Evolutionary conservation across 2,329 filamentous ascomycete species (phyloP), one percentile per base, ranked within the genome.

Genomic region (Calonectria montana): DNA sequence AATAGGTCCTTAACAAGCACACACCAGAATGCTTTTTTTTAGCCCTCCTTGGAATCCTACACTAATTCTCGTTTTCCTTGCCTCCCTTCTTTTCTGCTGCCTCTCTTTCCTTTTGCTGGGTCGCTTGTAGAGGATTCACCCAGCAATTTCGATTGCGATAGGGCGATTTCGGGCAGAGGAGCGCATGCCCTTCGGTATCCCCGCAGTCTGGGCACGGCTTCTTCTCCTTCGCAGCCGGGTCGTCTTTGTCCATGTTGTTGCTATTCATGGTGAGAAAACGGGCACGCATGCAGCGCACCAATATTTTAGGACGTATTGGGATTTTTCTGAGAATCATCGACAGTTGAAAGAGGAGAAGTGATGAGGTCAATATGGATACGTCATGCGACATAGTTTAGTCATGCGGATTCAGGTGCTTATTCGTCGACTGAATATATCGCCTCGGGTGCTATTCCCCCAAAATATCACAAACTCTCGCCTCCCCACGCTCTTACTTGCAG

Each of bases 81-180:
- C 25, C n/a, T 2, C 10, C 2, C 21, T 39, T 37, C 35, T 59
- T 39, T 13, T 2, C 31, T 15, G 13, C 53, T 6, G 53, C 57
- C 25, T 62, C 65, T 9, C 39, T 61, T 50, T 48, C 53, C 12
- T 39, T 61, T 23, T 13, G 41, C 18, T 48, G 39, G 7, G 53
- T 15, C 9, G 12, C 55, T 21, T 25, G 43, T 5, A 67, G 53
- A 3, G 65, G 65, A 18, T 61, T 61, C 31, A 50, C 21, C 65
- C 65, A 67, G 41, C 65, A 67, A n/a, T 67, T 67, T n/a, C 65
- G 53, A 15, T 61, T 45, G 21, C 65, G 65, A 53, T 67, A 67
- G 9, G 53, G 53, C 15, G 65, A 67, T 18, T 67, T 67, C 21
- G 65, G 43, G 6, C 65, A 67, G 29, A 61, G 27, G 21, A 67